These are phyloP conservation scores for Zizania palustris DNA, from an alignment of 202 grass and related monocot genomes.

Conservation along the genomic window DNA sequence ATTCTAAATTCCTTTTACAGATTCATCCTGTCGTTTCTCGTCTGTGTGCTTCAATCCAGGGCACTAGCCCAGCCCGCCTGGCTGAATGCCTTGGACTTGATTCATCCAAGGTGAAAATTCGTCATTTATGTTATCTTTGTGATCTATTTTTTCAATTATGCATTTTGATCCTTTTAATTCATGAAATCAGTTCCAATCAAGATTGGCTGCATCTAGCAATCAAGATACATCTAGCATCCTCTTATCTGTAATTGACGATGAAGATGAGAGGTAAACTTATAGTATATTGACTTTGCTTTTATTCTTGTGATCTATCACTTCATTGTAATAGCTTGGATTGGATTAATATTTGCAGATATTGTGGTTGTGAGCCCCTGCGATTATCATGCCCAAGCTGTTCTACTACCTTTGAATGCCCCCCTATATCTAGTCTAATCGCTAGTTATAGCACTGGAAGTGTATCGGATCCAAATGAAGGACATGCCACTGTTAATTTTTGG, in stretches of 20 bases:
- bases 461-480: slow-evolving; percentile 53
- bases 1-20: slow-evolving; percentile 58
- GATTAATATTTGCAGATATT: slow-evolving; percentile 67
- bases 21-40: slow-evolving; percentile 98
- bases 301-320: slow-evolving; percentile 4
- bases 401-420: slow-evolving; percentile 79
- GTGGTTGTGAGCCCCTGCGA: slow-evolving; percentile 73
- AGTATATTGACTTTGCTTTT: slow-evolving; percentile 28
- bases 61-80: slow-evolving; percentile 90
- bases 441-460: slow-evolving; percentile 37
- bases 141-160: slow-evolving; percentile 25
- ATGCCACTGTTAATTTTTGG: slow-evolving; percentile 77
- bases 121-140: slow-evolving; percentile 23
- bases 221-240: slow-evolving; percentile 76
- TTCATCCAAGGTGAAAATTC: slow-evolving; percentile 72
- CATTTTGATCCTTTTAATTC: slow-evolving; percentile 43
- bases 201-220: slow-evolving; percentile 49
- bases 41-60: slow-evolving; percentile 94
- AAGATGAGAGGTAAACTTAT: slow-evolving; percentile 70
- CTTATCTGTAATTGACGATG: slow-evolving; percentile 74
- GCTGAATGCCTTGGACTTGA: slow-evolving; percentile 98
- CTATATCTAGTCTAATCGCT: slow-evolving; percentile 78
- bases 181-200: slow-evolving; percentile 82
- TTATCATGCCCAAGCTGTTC: slow-evolving; percentile 92
- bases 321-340: slow-evolving; percentile 36